These are phyloP conservation scores for Hibiscus tridactylites DNA, from an alignment of 345 rosid genomes.

Conservation along the genomic window DNA sequence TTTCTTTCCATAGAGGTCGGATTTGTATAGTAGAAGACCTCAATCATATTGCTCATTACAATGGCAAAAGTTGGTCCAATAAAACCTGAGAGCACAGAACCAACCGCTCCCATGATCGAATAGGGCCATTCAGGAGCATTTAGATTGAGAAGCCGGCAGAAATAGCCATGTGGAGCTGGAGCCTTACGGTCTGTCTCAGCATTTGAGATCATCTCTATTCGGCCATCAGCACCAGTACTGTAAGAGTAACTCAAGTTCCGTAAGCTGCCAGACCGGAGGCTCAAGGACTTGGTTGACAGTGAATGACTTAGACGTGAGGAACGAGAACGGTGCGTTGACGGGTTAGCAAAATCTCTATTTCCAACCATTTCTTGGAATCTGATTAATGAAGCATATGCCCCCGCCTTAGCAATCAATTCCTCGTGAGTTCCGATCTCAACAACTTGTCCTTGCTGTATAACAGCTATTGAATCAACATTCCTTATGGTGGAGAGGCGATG, in stretches of 20 bases:
- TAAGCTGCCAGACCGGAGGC: slow-evolving; percentile 92
- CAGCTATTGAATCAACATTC: slow-evolving; percentile 88
- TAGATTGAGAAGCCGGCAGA: slow-evolving; percentile 81
- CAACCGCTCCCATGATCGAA: slow-evolving; percentile 92
- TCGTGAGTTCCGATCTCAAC: slow-evolving; percentile 94
- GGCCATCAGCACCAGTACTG: slow-evolving; percentile 96
- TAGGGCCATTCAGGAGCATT: slow-evolving; percentile 99
- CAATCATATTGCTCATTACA: slow-evolving; percentile 96
- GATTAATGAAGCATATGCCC: slow-evolving; percentile 84
- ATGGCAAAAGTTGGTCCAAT: slow-evolving; percentile 95
- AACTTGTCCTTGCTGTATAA: slow-evolving; percentile 93
- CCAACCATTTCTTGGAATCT: slow-evolving; percentile 95
- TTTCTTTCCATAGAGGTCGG: slow-evolving; percentile 85
- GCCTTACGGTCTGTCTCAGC: slow-evolving; percentile 75
- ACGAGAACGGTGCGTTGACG: slow-evolving; percentile 73
- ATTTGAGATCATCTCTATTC: slow-evolving; percentile 95
- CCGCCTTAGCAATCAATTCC: slow-evolving; percentile 70
- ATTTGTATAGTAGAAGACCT: slow-evolving; percentile 91
- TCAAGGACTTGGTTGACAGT: slow-evolving; percentile 83
- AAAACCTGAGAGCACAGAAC: slow-evolving; percentile 88
- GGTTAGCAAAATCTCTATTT: slow-evolving; percentile 80
- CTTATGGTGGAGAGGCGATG: slow-evolving; percentile 96
- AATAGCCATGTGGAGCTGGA: slow-evolving; percentile 83
- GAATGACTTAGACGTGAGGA: slow-evolving; percentile 87
- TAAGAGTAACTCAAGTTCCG: slow-evolving; percentile 94